Evolutionary conservation across 2,329 filamentous ascomycete genomes (phyloP).

Genomic region (Fusarium oxysporum): DNA sequence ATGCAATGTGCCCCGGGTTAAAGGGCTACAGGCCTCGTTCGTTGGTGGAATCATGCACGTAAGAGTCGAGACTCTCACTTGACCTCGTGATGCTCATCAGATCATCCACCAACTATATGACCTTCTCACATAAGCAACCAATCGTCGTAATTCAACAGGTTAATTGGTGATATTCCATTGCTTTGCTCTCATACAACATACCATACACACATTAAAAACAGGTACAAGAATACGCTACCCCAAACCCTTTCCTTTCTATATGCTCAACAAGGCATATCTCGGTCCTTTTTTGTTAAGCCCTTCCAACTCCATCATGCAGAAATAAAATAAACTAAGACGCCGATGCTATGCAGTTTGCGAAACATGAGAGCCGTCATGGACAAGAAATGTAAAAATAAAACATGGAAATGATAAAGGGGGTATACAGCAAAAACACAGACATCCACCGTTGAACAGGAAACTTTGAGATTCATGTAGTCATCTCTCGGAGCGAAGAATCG

Average conservation of each 20-base stretch:
- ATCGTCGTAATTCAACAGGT: neutral
- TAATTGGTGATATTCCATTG: neutral
- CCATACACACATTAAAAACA: conserved; percentile 9
- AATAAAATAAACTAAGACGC: conserved; percentile 38
- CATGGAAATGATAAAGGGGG: conserved; percentile 28
- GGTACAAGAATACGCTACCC: conserved; percentile 6
- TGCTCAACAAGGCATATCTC: neutral
- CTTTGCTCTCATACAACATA: conserved; percentile 23
- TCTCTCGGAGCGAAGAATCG: conserved; percentile 8
- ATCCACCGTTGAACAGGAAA: conserved; percentile 29
- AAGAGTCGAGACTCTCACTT: conserved; percentile 1
- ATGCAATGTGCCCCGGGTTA: neutral
- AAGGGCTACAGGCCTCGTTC: conserved; percentile 1
- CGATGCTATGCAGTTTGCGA: conserved; percentile 43
- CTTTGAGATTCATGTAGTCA: conserved; percentile 18
- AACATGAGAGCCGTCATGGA: conserved; percentile 25
- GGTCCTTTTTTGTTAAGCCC: neutral
- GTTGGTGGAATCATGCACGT: conserved; percentile 29
- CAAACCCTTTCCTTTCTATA: conserved; percentile 7
- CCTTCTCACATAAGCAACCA: conserved; percentile 9
- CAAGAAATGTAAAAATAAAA: conserved; percentile 5
- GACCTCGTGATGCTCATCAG: conserved; percentile 12
- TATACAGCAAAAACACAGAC: conserved; percentile 42
- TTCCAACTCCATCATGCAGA: conserved; percentile 39
- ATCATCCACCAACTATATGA: conserved; percentile 21